A percentile compares a stretch with the other conserved stretches of the same genome.
phyloP scores from a whole-genome alignment of 2,329 filamentous ascomycete species.

The Thelonectria rubi region DNA sequence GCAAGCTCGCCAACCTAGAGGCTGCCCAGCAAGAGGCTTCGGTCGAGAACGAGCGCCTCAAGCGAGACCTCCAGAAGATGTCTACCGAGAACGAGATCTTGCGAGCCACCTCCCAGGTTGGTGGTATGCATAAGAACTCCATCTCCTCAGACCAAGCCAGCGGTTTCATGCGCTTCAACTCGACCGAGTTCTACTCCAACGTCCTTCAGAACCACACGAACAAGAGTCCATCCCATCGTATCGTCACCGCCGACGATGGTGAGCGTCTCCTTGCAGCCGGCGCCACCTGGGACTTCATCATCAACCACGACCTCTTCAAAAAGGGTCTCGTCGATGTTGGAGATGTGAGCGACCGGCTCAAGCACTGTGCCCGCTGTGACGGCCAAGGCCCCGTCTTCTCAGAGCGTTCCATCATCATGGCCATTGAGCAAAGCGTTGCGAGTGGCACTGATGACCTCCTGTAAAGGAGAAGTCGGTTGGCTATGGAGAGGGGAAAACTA shows the following conservation, averaged over 20 bases:
- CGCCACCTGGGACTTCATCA: slow-evolving; percentile 90
- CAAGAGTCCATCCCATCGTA: slow-evolving; percentile 73
- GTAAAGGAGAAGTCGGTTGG: slow-evolving; percentile 36
- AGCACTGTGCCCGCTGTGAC: slow-evolving; percentile 80
- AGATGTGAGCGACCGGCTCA: slow-evolving; percentile 81
- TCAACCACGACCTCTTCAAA: slow-evolving; percentile 79
- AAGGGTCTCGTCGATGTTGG: slow-evolving; percentile 82
- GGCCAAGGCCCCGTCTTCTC: slow-evolving; percentile 89
- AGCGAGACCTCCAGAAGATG: slow-evolving; percentile 82
- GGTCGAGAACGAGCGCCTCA: slow-evolving; percentile 87
- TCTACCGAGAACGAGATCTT: slow-evolving; percentile 94
- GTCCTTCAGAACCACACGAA: slow-evolving; percentile 69
- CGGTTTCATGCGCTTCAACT: slow-evolving; percentile 75
- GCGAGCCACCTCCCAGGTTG: slow-evolving; percentile 73
- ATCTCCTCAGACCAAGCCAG: slow-evolving; percentile 62
- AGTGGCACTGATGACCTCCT: slow-evolving; percentile 80
- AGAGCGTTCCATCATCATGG: slow-evolving; percentile 75
- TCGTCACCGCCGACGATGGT: slow-evolving; percentile 71
- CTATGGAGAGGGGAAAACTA: slow-evolving; percentile 13
- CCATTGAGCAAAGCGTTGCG: slow-evolving; percentile 81
- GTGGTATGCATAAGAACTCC: slow-evolving; percentile 46
- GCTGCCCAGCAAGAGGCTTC: slow-evolving; percentile 75
- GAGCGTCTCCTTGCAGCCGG: slow-evolving; percentile 77
- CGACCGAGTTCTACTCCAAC: slow-evolving; percentile 75
- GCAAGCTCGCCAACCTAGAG: slow-evolving; percentile 81